Conservation (phyloP, 2,329 filamentous ascomycete genomes). For the Emmonsia crescens region DNA sequence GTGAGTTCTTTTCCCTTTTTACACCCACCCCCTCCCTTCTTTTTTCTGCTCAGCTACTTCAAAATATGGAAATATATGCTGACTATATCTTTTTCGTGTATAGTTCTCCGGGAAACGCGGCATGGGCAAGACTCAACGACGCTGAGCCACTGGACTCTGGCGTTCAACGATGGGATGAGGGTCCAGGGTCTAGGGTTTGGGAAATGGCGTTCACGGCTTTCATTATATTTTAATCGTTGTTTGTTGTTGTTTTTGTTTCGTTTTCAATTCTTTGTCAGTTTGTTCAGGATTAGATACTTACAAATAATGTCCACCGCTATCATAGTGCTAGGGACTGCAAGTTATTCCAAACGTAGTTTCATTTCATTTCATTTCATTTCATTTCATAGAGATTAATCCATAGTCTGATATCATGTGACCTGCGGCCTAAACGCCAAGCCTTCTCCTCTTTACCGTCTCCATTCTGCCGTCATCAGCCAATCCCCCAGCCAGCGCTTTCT, state of each 20-base stretch:
- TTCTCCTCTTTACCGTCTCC: not conserved
- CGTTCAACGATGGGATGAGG: conserved; percentile 3
- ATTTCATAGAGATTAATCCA: no score
- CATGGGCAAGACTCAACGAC: conserved; percentile 66
- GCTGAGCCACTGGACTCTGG: conserved; percentile 16
- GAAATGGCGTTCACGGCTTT: conserved; percentile 1
- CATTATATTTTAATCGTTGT: not conserved
- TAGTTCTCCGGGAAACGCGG: conserved; percentile 84
- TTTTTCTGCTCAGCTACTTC: not conserved
- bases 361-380: no score
- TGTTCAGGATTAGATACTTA: not conserved
- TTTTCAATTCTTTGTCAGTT: not conserved
- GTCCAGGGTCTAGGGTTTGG: not conserved
- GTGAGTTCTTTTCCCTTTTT: conserved; percentile 52
- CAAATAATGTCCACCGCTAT: not conserved
- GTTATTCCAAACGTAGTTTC: no score
- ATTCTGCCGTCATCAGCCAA: not conserved
- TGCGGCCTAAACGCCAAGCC: not conserved
- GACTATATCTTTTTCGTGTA: conserved; percentile 2
- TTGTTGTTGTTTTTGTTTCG: not conserved
- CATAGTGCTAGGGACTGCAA: not conserved
- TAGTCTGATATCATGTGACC: not conserved
- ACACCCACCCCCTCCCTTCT: conserved; percentile 5
- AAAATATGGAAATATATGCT: conserved; percentile 21
- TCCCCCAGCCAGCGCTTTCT: not conserved